Evolutionary conservation across 176 grass and related monocot species (phyloP).

Genomic region (Rhipidocladum racemiflorum): DNA sequence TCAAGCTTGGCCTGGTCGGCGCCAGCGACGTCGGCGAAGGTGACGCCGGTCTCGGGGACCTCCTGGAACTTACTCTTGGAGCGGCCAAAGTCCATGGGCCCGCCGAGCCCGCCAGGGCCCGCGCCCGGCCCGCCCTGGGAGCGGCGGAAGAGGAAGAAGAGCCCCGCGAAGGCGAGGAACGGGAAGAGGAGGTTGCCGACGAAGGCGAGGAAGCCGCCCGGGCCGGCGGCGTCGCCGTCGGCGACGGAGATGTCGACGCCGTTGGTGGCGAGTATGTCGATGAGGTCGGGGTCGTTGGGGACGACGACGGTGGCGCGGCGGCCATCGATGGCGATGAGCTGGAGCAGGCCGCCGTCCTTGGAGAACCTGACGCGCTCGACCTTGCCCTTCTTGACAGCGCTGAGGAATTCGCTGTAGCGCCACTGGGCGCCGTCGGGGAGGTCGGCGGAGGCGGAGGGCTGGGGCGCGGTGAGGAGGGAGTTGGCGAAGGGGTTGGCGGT

Average conservation of each 20-base stretch:
- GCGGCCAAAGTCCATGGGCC: slow-evolving; percentile 94
- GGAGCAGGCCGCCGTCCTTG: slow-evolving; percentile 74
- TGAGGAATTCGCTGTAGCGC: slow-evolving; percentile 96
- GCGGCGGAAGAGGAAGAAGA: too few species aligned
- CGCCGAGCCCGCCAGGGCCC: slow-evolving; percentile 76
- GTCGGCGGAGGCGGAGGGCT: slow-evolving; percentile 38
- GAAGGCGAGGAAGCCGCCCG: slow-evolving; percentile 57
- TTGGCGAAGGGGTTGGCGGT: slow-evolving; percentile 37
- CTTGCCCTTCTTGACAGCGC: slow-evolving; percentile 83
- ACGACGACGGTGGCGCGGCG: slow-evolving; percentile 70
- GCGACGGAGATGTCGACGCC: slow-evolving; percentile 96
- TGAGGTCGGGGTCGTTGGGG: slow-evolving; percentile 90
- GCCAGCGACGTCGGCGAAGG: slow-evolving; percentile 81
- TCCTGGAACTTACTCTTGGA: slow-evolving; percentile 99
- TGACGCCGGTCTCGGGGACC: slow-evolving; percentile 84
- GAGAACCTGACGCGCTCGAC: slow-evolving; percentile 88
- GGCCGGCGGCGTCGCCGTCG: slow-evolving; percentile 67
- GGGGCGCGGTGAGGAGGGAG: slow-evolving; percentile 63
- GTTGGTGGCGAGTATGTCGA: slow-evolving; percentile 95
- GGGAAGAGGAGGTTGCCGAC: slow-evolving; percentile 90
- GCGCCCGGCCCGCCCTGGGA: slow-evolving; percentile 74
- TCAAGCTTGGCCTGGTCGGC: slow-evolving; percentile 99
- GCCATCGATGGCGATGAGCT: slow-evolving; percentile 81
- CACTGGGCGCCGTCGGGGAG: slow-evolving; percentile 81
- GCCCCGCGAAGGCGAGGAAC: slow-evolving; percentile 81